These are phyloP conservation scores for Biscogniauxia sp. DNA, from an alignment of 2,329 filamentous ascomycete genomes.

Conservation along the genomic window DNA sequence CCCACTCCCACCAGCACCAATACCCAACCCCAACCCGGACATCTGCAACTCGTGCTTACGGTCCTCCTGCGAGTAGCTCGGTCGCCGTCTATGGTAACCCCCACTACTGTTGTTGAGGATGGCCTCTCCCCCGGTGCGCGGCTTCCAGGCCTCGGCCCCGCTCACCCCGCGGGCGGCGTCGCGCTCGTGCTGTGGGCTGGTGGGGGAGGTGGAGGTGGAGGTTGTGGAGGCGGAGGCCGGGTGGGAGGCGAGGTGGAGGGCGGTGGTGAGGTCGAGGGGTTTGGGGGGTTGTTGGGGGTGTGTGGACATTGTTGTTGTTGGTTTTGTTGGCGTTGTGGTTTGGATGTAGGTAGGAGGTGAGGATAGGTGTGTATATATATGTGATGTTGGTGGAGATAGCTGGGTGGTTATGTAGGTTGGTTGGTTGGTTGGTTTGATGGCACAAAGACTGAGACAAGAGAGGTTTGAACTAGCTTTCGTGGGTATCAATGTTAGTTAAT, in stretches of 20 bases:
- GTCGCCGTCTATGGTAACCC: slow-evolving; percentile 28
- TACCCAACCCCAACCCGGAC: slow-evolving; percentile 14
- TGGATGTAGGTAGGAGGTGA: too few species aligned
- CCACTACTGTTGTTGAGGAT: too few species aligned
- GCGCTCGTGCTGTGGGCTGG: slow-evolving; percentile 29
- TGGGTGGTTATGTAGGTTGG: neutral
- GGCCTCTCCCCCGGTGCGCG: slow-evolving; percentile 17
- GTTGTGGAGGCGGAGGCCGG: too few species aligned
- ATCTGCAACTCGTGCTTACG: slow-evolving; percentile 52
- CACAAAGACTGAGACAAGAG: too few species aligned
- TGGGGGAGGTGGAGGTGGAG: slow-evolving; percentile 3
- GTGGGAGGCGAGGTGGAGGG: slow-evolving; percentile 4
- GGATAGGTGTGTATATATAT: too few species aligned
- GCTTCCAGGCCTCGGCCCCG: slow-evolving; percentile 45
- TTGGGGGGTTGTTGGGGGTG: neutral
- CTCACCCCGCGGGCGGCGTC: slow-evolving; percentile 38
- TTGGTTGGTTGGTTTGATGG: neutral
- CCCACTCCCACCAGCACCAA: slow-evolving; percentile 11
- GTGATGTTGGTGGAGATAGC: too few species aligned
- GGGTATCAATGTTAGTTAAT: too few species aligned
- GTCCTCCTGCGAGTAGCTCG: slow-evolving; percentile 54
- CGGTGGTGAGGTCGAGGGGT: slow-evolving; percentile 4
- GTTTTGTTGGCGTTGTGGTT: neutral
- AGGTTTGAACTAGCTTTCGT: too few species aligned
- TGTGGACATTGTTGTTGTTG: neutral